These are phyloP conservation scores for Achaetomiella virescens DNA, from an alignment of 495 filamentous ascomycete genomes.

Conservation along the genomic window DNA sequence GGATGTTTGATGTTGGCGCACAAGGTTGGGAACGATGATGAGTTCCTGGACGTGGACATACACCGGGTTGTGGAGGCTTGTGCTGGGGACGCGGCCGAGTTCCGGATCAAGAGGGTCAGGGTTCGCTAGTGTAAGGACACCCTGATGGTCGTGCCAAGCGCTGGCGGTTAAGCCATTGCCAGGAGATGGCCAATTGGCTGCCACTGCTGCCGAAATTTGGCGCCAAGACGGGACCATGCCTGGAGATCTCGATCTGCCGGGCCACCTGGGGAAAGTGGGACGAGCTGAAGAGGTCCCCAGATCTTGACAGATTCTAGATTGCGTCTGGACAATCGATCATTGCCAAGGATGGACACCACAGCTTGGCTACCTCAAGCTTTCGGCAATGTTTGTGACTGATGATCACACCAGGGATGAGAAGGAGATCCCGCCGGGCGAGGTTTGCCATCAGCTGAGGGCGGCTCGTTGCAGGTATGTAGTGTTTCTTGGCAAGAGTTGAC, in stretches of 20 bases:
- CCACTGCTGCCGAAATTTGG: neutral
- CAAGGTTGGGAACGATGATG: neutral
- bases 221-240: conserved; percentile 18
- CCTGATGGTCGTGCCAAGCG: neutral
- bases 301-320: neutral
- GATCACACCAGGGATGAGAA: too few relatives aligned
- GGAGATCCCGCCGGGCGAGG: too few relatives aligned
- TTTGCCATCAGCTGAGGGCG: too few relatives aligned
- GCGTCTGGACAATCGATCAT: neutral
- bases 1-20: neutral
- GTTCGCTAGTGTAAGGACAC: neutral
- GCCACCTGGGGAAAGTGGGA: neutral
- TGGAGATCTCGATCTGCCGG: conserved; percentile 16
- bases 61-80: conserved; percentile 5
- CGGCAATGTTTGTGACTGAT: too few relatives aligned
- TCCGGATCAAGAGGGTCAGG: conserved; percentile 9
- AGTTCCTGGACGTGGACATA: conserved; percentile 12
- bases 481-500: neutral
- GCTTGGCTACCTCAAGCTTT: neutral
- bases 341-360: neutral
- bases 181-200: neutral
- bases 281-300: neutral
- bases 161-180: neutral
- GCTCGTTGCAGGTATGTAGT: neutral
- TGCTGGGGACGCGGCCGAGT: conserved; percentile 10